phyloP scores from a whole-genome alignment of 2,329 filamentous ascomycete genomes.

The Periconia macrospinosa region DNA sequence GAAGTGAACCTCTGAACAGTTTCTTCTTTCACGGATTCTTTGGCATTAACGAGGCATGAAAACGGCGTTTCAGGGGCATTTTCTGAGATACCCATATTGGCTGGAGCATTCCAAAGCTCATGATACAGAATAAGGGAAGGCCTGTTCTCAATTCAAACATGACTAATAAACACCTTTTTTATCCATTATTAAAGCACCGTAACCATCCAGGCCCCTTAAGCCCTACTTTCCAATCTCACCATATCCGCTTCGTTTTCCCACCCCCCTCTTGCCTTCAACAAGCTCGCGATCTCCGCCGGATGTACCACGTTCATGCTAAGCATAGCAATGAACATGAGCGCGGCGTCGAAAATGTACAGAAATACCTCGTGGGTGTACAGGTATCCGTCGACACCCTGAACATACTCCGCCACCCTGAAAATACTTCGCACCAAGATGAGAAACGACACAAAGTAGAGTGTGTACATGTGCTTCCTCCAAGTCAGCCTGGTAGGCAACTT shows the following conservation, averaged over 20 bases:
- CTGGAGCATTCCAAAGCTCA: too few relatives aligned
- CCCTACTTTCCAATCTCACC: too few relatives aligned
- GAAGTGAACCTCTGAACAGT: neutral
- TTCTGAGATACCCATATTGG: too few relatives aligned
- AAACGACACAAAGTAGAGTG: constrained; percentile 47
- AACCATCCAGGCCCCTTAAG: too few relatives aligned
- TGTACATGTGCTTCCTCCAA: constrained; percentile 42
- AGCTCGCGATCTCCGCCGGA: constrained; percentile 27
- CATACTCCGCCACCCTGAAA: constrained; percentile 55
- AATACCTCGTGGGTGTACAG: constrained; percentile 48
- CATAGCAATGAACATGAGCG: constrained; percentile 49
- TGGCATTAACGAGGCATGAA: too few relatives aligned
- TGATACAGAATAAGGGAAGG: too few relatives aligned
- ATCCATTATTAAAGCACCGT: too few relatives aligned
- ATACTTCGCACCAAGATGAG: constrained; percentile 54
- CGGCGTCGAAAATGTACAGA: constrained; percentile 51
- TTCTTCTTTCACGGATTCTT: too few relatives aligned
- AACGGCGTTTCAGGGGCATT: too few relatives aligned
- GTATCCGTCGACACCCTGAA: constrained; percentile 48
- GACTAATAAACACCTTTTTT: too few relatives aligned
- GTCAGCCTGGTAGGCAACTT: neutral
- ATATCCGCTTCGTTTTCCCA: too few relatives aligned
- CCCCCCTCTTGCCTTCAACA: neutral
- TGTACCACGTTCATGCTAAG: constrained; percentile 40
- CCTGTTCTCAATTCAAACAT: too few relatives aligned